These are phyloP conservation scores for Leptographium procerum DNA, from an alignment of 2,329 filamentous ascomycete species.

Conservation along the genomic window DNA sequence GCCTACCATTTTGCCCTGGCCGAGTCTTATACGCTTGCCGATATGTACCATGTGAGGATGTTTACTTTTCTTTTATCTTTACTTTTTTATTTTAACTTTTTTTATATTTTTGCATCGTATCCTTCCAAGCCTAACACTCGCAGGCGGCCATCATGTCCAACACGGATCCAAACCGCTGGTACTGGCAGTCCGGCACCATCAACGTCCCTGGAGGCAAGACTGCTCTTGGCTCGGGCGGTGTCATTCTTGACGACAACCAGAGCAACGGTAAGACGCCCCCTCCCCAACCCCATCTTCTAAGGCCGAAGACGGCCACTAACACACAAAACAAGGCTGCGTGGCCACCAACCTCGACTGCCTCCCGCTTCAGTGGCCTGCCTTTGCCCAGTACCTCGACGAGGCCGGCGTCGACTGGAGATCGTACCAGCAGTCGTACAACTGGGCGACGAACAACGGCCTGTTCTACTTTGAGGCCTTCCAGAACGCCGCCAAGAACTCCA, in stretches of 20 bases:
- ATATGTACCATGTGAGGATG: conserved; percentile 31
- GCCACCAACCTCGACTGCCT: conserved; percentile 34
- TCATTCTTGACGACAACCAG: conserved; percentile 37
- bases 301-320: background rate
- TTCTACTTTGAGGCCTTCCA: conserved; percentile 43
- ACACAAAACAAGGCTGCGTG: conserved; percentile 26
- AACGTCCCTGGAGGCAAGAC: conserved; percentile 33
- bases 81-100: no score
- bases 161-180: conserved; percentile 37
- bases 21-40: conserved; percentile 40
- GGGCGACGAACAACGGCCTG: conserved; percentile 42
- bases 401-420: conserved; percentile 38
- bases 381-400: conserved; percentile 35
- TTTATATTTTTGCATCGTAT: background rate
- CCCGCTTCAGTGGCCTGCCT: conserved; percentile 41
- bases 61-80: no score
- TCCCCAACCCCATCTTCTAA: conserved; percentile 14
- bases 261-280: conserved; percentile 23
- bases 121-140: background rate
- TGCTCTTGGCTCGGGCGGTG: conserved; percentile 22
- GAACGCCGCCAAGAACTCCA: conserved; percentile 26
- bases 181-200: conserved; percentile 28
- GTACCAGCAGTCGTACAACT: conserved; percentile 34
- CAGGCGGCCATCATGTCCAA: conserved; percentile 33
- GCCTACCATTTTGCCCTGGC: conserved; percentile 43